Base-by-base conservation (phyloP, 2,329 filamentous ascomycete species). In the Calcarisporium arbuscula region DNA sequence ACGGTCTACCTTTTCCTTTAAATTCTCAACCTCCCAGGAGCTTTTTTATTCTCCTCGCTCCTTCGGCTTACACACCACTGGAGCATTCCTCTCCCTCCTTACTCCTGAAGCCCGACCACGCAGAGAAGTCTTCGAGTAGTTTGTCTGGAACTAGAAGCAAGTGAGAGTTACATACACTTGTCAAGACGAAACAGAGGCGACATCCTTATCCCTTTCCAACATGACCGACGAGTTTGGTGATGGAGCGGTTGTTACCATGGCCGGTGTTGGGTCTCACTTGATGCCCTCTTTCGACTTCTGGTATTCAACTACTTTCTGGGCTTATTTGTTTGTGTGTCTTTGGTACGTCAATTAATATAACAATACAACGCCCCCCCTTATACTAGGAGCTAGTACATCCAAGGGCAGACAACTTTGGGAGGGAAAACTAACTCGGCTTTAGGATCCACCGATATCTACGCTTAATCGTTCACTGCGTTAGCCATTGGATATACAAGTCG, bases 401-500 rank as follows among this genome's bases (percentile, higher is more conserved):
- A n/a, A n/a, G n/a, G n/a, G n/a, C n/a, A n/a, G n/a, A n/a, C n/a
- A n/a, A n/a, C n/a, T n/a, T n/a, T n/a, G n/a, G n/a, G n/a, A n/a
- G n/a, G n/a, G n/a, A n/a, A n/a, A 25, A 26, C 11, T 30, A 17
- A 32, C 50, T 37, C 14, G 32, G 18, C 38, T 18, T 3, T 34
- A 94, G 89, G 78, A 53, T 90, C 41, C 87, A 94, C 69, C 83
- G 90, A 48, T 95, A 95, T 64, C 53, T 87, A 41, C 84, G 90
- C 45, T 73, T 94, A 47, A 68, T 94, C 49, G 80, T 94, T 48
- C 92, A 95, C 57, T 78, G 85, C 51, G 66, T 85, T 50, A 87
- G 85, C 50, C 89, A 94, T 57, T 92, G 86, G 84, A 70, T 70
- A 9, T 95, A 94, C 66, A 84, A 80, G 60, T 88, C 89, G 18